Evolutionary conservation across 2,329 filamentous ascomycete genomes (phyloP), one percentile per base, ranked within the genome.

Genomic region (Paradendryphiella salina): DNA sequence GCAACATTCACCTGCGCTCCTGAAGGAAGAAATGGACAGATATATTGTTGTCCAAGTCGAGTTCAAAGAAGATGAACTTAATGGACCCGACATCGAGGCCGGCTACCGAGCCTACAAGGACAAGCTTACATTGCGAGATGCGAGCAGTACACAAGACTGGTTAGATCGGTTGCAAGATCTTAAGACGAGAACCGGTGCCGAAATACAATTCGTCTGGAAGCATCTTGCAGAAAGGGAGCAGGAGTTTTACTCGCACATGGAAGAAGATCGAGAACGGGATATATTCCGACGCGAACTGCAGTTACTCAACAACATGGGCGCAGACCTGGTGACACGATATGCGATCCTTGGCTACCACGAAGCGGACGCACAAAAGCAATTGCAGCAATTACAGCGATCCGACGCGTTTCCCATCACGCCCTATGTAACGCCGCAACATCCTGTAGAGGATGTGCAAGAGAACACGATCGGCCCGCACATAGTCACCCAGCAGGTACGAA

Each of bases 131-230:
- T 49, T 50, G 3, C 47, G 51, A 11, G 57, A 65, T 18, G 20
- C 35, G 8, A 46, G 44, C 5, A 46, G 40, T 13, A 23, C 65
- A 26, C 46, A 57, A 31, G 50, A 60, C 1, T 54, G 55, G 33
- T 36, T 64, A n/a, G 56, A 57, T 13, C 50, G 53, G 4, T 33
- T 64, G 20, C 39, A 60, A 9, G 36, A 48, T 13, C 44, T 57
- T 7, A 55, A 46, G 8, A 46, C 48, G 9, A 52, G 35, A 8
- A 43, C 46, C 2, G 37, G 31, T 2, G 50, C 21, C 3, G 63
- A 66, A 23, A 18, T 57, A 14, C 46, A 53, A 21, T 60, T 56
- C 11, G 14, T 62, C 3, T 64, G 61, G 64, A 43, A 53, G 10
- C 15, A 42, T 7, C 29, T 64, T 6, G 51, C 33, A 10, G 26